A percentile compares a stretch with the other conserved stretches of the same genome.
Evolutionary conservation across 2,329 filamentous ascomycete genomes (phyloP).

Genomic region (Pyrenophora seminiperda): DNA sequence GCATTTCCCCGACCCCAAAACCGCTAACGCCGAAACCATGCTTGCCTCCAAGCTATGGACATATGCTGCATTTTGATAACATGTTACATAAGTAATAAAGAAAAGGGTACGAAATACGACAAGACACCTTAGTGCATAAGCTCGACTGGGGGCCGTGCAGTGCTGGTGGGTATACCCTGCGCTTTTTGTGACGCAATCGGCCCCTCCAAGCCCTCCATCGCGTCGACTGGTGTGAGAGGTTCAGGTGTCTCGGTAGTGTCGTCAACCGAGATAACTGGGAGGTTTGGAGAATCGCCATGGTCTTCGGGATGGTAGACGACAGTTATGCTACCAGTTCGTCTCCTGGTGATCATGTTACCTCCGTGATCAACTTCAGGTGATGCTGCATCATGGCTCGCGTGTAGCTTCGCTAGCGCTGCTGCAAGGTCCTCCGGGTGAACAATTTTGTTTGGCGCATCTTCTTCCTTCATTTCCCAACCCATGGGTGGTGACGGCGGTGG

Average conservation of each 20-base stretch:
- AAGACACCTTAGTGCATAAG: slow-evolving; percentile 38
- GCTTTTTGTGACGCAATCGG: slow-evolving; percentile 43
- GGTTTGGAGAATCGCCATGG: slow-evolving; percentile 62
- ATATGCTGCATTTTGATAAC: slow-evolving; percentile 25
- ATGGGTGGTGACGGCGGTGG: slow-evolving; percentile 68
- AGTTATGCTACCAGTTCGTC: slow-evolving; percentile 60
- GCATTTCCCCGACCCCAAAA: not conserved
- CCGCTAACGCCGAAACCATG: slow-evolving; percentile 36
- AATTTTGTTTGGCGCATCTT: slow-evolving; percentile 69
- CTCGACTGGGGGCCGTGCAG: slow-evolving; percentile 48
- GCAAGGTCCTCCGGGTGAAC: slow-evolving; percentile 68
- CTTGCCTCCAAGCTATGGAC: slow-evolving; percentile 8
- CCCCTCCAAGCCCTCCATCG: slow-evolving; percentile 44
- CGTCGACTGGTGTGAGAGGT: slow-evolving; percentile 57
- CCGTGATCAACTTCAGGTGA: slow-evolving; percentile 34
- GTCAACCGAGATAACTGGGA: slow-evolving; percentile 68
- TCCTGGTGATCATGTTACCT: slow-evolving; percentile 26
- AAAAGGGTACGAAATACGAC: slow-evolving; percentile 7
- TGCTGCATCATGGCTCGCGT: slow-evolving; percentile 44
- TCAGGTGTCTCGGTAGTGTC: slow-evolving; percentile 59
- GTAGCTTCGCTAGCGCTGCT: slow-evolving; percentile 59
- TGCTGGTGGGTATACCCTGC: slow-evolving; percentile 41
- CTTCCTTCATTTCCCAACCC: slow-evolving; percentile 67
- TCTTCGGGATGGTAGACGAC: slow-evolving; percentile 68
- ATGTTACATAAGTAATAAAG: slow-evolving; percentile 12